Percentiles rank a stretch among this genome's conserved stretches.
Evolutionary conservation across 2,329 filamentous ascomycete genomes (phyloP).

Genomic region (Colletotrichum tabaci): DNA sequence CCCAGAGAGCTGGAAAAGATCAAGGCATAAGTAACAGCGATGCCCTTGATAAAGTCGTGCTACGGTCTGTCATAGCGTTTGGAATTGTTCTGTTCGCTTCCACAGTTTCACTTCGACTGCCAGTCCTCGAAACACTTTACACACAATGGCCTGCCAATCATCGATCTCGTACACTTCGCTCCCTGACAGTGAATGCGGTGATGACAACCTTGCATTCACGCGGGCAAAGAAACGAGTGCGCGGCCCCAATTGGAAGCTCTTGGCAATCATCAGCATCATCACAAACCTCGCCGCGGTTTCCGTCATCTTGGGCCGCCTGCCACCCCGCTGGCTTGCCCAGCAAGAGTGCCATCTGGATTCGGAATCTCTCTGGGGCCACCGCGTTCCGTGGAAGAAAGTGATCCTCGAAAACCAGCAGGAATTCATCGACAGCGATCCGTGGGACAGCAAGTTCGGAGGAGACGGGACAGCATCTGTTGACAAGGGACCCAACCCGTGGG

Average conservation of each 20-base stretch:
- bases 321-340: neutral
- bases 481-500: neutral
- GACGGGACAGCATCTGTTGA: neutral
- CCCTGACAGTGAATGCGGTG: neutral
- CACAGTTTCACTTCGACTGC: too few species aligned
- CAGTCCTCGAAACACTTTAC: neutral
- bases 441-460: conserved; percentile 10
- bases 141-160: neutral
- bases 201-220: neutral
- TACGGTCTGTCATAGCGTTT: neutral
- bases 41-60: too few species aligned
- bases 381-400: neutral
- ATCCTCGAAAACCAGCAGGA: neutral
- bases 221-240: neutral
- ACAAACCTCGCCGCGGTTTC: neutral
- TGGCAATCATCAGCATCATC: neutral
- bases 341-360: conserved; percentile 4
- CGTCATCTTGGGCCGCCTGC: neutral
- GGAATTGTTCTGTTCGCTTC: neutral
- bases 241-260: neutral
- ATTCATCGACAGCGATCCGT: conserved; percentile 11
- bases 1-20: too few species aligned
- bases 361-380: neutral
- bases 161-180: neutral
- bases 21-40: too few species aligned